phyloP scores from a whole-genome alignment of 257 asterid species.

The Plantago major region DNA sequence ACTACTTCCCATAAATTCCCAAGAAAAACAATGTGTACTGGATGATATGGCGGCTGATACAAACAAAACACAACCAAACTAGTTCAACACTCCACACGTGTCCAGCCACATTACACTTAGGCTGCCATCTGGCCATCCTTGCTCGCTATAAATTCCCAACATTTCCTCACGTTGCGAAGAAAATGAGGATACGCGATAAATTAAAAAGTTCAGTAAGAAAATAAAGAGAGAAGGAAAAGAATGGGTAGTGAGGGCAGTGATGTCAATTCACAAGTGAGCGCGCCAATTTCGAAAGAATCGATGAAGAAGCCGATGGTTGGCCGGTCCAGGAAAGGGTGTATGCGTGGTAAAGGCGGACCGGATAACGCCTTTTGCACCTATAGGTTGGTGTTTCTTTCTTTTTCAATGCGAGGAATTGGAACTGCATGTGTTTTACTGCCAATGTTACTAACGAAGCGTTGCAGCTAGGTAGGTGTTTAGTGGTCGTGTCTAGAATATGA shows the following conservation, averaged over 20 bases:
- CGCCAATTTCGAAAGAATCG: neutral
- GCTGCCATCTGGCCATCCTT: neutral
- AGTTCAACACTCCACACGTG: constrained; percentile 1
- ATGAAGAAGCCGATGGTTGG: constrained; percentile 27
- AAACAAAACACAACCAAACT: neutral
- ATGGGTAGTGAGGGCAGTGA: neutral
- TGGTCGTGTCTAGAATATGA: too few species aligned
- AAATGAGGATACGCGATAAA: neutral
- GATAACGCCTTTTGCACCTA: constrained; percentile 64
- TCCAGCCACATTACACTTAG: neutral
- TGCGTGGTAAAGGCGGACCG: constrained; percentile 87
- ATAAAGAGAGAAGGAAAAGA: neutral
- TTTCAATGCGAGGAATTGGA: too few species aligned
- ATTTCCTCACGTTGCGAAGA: neutral
- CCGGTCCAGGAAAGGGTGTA: constrained; percentile 67
- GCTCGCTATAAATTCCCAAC: neutral
- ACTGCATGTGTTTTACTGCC: too few species aligned
- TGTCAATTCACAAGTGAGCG: neutral
- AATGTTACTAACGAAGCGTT: too few species aligned
- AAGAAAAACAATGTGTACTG: too few species aligned
- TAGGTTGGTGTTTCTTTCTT: neutral
- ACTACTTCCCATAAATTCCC: too few species aligned
- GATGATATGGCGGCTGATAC: neutral
- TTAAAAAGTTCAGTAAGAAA: neutral
- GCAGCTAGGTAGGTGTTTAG: too few species aligned